Percentiles rank a stretch among this genome's conserved stretches.
Conservation (phyloP, 306 rosid species). For the Cicer judaicum region DNA sequence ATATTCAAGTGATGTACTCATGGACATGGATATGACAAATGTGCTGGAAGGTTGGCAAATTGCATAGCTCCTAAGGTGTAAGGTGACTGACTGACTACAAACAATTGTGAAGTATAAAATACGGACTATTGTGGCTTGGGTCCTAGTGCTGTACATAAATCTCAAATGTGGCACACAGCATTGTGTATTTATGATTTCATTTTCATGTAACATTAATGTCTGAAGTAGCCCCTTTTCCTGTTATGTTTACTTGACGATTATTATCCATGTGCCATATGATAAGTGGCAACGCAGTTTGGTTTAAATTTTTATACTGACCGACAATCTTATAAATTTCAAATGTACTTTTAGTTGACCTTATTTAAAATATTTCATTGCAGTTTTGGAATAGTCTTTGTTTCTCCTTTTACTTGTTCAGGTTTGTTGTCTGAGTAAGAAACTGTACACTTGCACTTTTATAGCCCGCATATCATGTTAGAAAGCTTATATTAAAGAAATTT, state of each 20-base stretch:
- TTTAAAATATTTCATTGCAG: constrained; percentile 42
- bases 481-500: constrained; percentile 30
- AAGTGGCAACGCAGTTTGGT: constrained; percentile 49
- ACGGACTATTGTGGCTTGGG: constrained; percentile 62
- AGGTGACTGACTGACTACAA: constrained; percentile 60
- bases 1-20: constrained; percentile 49
- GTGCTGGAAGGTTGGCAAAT: constrained; percentile 51
- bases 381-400: constrained; percentile 35
- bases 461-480: constrained; percentile 38
- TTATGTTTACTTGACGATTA: constrained; percentile 50
- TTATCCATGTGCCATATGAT: constrained; percentile 50
- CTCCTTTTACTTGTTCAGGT: constrained; percentile 34
- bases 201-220: constrained; percentile 67
- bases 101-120: constrained; percentile 57
- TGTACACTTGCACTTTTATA: constrained; percentile 7
- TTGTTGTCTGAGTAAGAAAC: constrained; percentile 28
- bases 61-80: constrained; percentile 58
- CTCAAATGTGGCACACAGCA: constrained; percentile 60
- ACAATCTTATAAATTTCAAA: constrained; percentile 49
- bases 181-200: constrained; percentile 63
- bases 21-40: constrained; percentile 50
- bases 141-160: constrained; percentile 77
- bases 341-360: constrained; percentile 41
- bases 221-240: constrained; percentile 49
- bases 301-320: constrained; percentile 39